A percentile compares a stretch with the other conserved stretches of the same genome.
These are phyloP conservation scores for Microcyclospora pomicola DNA, from an alignment of 2,329 filamentous ascomycete genomes.

Conservation along the genomic window DNA sequence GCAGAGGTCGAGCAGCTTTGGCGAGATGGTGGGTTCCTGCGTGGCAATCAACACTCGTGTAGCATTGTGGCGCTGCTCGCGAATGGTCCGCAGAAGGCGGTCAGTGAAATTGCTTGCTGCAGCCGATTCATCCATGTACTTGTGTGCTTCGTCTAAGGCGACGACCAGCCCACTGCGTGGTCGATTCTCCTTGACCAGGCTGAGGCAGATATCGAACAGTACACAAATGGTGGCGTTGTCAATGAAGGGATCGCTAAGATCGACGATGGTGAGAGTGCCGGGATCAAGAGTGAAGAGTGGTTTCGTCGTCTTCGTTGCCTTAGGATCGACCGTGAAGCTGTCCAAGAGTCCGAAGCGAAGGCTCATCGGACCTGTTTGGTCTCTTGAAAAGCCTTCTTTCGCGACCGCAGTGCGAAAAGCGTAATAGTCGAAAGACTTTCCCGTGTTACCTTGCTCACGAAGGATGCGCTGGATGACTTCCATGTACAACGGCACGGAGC, in stretches of 20 bases:
- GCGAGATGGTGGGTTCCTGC: conserved; percentile 61
- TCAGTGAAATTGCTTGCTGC: conserved; percentile 48
- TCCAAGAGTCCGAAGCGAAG: conserved; percentile 50
- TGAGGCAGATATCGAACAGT: conserved; percentile 59
- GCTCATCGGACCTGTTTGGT: conserved; percentile 42
- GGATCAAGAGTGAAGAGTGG: conserved; percentile 22
- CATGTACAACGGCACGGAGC: conserved; percentile 40
- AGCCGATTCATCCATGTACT: conserved; percentile 49
- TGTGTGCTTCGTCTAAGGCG: conserved; percentile 66
- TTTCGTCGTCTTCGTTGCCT: neutral
- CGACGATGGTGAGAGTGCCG: conserved; percentile 50
- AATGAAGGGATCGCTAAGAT: conserved; percentile 60
- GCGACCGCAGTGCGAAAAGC: conserved; percentile 31
- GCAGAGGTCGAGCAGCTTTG: conserved; percentile 55
- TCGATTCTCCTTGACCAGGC: conserved; percentile 39
- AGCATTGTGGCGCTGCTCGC: conserved; percentile 57
- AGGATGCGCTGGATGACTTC: conserved; percentile 43
- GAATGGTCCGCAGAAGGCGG: conserved; percentile 47
- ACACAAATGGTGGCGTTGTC: conserved; percentile 53
- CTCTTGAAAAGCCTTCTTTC: conserved; percentile 27
- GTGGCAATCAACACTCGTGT: conserved; percentile 58
- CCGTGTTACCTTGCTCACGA: conserved; percentile 38
- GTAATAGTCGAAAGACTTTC: conserved; percentile 36
- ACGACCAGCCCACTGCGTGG: conserved; percentile 41
- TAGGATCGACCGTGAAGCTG: conserved; percentile 41